A percentile compares a stretch with the other conserved stretches of the same genome.
Evolutionary conservation across 768 basidiomycete genomes (phyloP).

Genomic region (Amanita molliuscula): DNA sequence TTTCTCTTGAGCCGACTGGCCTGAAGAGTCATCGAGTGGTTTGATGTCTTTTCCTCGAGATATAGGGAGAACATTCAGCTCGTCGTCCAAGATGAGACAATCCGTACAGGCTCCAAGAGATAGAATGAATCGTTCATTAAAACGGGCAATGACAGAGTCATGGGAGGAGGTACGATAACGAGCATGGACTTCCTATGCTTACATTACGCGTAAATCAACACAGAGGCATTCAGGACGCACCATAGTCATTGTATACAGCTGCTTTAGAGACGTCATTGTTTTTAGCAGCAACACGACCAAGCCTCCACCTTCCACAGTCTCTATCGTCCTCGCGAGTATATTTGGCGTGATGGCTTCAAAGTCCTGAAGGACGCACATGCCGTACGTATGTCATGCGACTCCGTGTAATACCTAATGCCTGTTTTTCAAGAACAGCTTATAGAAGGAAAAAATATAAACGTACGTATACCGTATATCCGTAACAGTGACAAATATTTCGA

Average conservation of each 20-base stretch:
- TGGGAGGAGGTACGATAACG: conserved; percentile 91
- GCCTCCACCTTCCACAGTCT: conserved; percentile 96
- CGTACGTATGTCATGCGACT: conserved; percentile 93
- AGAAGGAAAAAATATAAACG: conserved; percentile 18
- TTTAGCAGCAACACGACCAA: conserved; percentile 83
- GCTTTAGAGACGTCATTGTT: conserved; percentile 88
- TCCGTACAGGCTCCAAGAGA: conserved; percentile 90
- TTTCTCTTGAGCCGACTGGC: conserved; percentile 8
- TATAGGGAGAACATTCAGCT: conserved; percentile 93
- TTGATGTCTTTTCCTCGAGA: conserved; percentile 91
- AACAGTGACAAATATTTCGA: conserved; percentile 97
- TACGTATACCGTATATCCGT: conserved; percentile 97
- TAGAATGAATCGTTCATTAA: conserved; percentile 98
- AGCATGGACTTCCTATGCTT: conserved; percentile 82
- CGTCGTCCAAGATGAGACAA: conserved; percentile 93
- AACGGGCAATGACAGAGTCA: conserved; percentile 82
- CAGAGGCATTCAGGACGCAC: conserved; percentile 18
- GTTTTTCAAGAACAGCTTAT: not conserved
- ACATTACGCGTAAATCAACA: not conserved
- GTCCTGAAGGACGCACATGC: conserved; percentile 95
- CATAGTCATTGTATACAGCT: conserved; percentile 89
- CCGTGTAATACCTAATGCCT: conserved; percentile 77
- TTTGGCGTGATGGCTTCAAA: conserved; percentile 99
- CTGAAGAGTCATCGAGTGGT: conserved; percentile 39
- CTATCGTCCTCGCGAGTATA: conserved; percentile 90